Evolutionary conservation across 495 filamentous ascomycete species (phyloP), one percentile per base, ranked within the genome.

Genomic region (Rusavskia elegans): DNA sequence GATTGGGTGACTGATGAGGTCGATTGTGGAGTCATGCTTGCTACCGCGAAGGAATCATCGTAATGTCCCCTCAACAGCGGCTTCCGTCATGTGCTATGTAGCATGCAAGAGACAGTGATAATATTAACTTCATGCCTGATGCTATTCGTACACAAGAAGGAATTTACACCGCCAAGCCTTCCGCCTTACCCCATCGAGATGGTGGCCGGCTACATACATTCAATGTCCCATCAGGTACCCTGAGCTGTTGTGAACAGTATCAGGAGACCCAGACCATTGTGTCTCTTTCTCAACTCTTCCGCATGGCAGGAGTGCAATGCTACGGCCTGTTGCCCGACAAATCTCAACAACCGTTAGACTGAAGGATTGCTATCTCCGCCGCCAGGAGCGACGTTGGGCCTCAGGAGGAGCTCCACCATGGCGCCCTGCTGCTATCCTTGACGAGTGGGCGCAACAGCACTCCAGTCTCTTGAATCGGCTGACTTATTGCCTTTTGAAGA

Each of bases 341-440:
- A 35, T 59, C 16, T n/a, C 25, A 45, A 37, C 36, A 54, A 30
- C 32, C 25, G 21, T 37, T 19, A 27, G 48, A 44, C 25, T 39
- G 52, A 36, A 9, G 23, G 46, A 21, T 14, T 35, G 32, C 17
- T 11, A 17, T 7, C 20, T 35, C 25, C 16, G 32, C 17, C 39
- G 23, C 45, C 54, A 50, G 25, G 29, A 23, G 46, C 11, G 19
- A 52, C 14, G 49, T n/a, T 27, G 44, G 39, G 25, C 44, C 35
- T 55, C 54, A 32, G 42, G 50, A 29, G 63, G 50, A 29, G 63
- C 73, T 25, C 76, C 84, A 10, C 80, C 81, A 66, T 94, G 87
- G 87, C 75, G 87, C 48, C 85, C 85, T 17, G 82, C 83, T 23
- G 79, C 81, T 36, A 80, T 84, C n/a, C 67, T 96, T 50, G 89